Conservation (phyloP, 1,284 basidiomycete genomes). For the Tetrapyrgos nigripes region DNA sequence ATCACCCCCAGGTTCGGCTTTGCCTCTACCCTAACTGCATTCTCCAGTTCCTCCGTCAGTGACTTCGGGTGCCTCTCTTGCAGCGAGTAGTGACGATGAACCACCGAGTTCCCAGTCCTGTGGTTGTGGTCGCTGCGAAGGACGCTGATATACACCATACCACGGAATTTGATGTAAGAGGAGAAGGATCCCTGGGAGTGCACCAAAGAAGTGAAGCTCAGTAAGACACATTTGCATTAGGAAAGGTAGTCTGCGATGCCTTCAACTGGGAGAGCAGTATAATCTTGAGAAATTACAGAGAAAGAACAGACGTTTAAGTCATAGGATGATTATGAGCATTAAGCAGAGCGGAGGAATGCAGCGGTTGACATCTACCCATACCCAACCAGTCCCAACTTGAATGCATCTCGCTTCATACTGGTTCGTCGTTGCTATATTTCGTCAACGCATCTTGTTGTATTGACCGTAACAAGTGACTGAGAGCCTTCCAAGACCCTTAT, state of each 20-base stretch:
- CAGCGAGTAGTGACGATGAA: constrained; percentile 92
- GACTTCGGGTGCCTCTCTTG: too few relatives aligned
- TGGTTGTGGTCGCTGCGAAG: constrained; percentile 77
- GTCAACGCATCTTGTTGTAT: too few relatives aligned
- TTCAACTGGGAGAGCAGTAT: constrained; percentile 91
- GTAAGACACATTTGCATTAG: constrained; percentile 79
- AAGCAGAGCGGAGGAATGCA: not conserved
- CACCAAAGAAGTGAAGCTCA: constrained; percentile 79
- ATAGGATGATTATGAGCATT: constrained; percentile 11
- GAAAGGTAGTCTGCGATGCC: constrained; percentile 84
- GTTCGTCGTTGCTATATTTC: too few relatives aligned
- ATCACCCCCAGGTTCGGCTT: too few relatives aligned
- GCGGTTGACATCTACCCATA: too few relatives aligned
- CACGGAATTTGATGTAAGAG: constrained; percentile 71
- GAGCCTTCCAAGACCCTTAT: too few relatives aligned
- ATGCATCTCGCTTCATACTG: too few relatives aligned
- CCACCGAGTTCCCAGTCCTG: constrained; percentile 82
- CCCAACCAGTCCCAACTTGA: too few relatives aligned
- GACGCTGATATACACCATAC: constrained; percentile 70
- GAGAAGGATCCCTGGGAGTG: constrained; percentile 70
- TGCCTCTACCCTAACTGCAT: too few relatives aligned
- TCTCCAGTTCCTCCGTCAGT: too few relatives aligned
- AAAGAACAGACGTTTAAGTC: constrained; percentile 88
- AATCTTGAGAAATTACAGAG: constrained; percentile 84
- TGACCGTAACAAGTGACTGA: too few relatives aligned